These are phyloP conservation scores for Gossypium australe DNA, from an alignment of 345 rosid genomes.

Conservation along the genomic window DNA sequence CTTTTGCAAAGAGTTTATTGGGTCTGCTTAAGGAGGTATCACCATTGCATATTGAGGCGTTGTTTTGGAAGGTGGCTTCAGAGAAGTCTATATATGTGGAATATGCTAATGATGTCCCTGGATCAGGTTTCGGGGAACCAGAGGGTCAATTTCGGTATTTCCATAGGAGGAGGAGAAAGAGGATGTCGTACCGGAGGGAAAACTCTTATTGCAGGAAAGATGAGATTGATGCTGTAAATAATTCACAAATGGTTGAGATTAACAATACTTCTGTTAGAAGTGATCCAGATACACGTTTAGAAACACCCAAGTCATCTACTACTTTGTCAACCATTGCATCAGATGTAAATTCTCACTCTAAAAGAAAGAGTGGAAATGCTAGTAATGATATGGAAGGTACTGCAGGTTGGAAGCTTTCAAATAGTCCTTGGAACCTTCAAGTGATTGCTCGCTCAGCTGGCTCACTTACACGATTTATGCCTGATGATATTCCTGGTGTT, in stretches of 20 bases:
- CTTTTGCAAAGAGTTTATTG: slow-evolving; percentile 61
- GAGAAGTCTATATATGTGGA: slow-evolving; percentile 88
- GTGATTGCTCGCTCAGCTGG: slow-evolving; percentile 94
- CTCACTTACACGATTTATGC: slow-evolving; percentile 98
- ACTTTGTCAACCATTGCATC: slow-evolving; percentile 25
- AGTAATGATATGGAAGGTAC: slow-evolving; percentile 73
- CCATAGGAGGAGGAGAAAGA: slow-evolving; percentile 49
- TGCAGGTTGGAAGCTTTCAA: slow-evolving; percentile 99
- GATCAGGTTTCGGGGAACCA: slow-evolving; percentile 89
- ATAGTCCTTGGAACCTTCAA: slow-evolving; percentile 98
- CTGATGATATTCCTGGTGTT: slow-evolving; percentile 99
- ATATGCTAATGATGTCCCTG: slow-evolving; percentile 99
- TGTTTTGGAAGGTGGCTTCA: slow-evolving; percentile 85
- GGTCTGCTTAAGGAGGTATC: slow-evolving; percentile 66
- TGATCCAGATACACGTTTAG: slow-evolving; percentile 21
- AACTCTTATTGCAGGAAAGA: slow-evolving; percentile 22
- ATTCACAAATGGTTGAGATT: slow-evolving; percentile 18
- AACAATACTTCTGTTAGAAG: slow-evolving; percentile 23
- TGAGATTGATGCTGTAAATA: slow-evolving; percentile 22
- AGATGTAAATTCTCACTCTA: slow-evolving; percentile 33
- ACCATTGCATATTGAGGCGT: slow-evolving; percentile 67
- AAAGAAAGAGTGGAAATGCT: slow-evolving; percentile 36
- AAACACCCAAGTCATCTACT: slow-evolving; percentile 20
- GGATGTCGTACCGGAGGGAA: slow-evolving; percentile 62
- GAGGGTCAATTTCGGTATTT: slow-evolving; percentile 59